Conservation (phyloP, 176 grass and related monocot species). For the Carex kokanica region DNA sequence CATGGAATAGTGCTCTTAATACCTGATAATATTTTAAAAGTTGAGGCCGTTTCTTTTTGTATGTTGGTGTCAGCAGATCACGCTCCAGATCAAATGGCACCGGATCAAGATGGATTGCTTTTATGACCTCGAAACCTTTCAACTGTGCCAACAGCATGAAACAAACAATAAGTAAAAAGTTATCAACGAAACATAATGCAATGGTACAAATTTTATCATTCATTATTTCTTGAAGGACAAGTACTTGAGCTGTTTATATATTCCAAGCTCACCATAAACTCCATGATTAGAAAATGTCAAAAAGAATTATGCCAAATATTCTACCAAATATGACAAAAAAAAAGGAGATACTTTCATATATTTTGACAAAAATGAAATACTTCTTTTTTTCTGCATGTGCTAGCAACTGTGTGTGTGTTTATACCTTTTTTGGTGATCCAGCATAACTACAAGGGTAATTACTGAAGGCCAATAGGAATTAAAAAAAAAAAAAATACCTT, state of each 20-base stretch:
- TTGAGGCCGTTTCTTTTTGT: constrained; percentile 95
- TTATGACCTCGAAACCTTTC: constrained; percentile 92
- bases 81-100: constrained; percentile 81
- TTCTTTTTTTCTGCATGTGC: background rate
- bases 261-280: background rate
- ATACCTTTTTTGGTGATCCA: background rate
- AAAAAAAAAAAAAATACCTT: constrained; percentile 43
- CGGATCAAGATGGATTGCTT: constrained; percentile 78
- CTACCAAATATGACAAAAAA: background rate
- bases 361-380: background rate
- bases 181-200: background rate
- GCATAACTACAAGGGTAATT: background rate
- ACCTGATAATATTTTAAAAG: constrained; percentile 90
- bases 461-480: background rate
- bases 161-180: constrained; percentile 3
- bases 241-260: background rate
- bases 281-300: background rate
- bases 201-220: background rate
- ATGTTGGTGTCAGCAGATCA: constrained; percentile 85
- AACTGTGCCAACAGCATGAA: constrained; percentile 44
- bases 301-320: background rate
- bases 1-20: background rate
- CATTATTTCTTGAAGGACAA: background rate
- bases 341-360: background rate
- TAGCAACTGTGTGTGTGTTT: background rate